Percentiles rank a stretch among this genome's conserved stretches.
These are phyloP conservation scores for Phytophthora rubi DNA, from an alignment of 352 stramenopile genomes.

Conservation along the genomic window DNA sequence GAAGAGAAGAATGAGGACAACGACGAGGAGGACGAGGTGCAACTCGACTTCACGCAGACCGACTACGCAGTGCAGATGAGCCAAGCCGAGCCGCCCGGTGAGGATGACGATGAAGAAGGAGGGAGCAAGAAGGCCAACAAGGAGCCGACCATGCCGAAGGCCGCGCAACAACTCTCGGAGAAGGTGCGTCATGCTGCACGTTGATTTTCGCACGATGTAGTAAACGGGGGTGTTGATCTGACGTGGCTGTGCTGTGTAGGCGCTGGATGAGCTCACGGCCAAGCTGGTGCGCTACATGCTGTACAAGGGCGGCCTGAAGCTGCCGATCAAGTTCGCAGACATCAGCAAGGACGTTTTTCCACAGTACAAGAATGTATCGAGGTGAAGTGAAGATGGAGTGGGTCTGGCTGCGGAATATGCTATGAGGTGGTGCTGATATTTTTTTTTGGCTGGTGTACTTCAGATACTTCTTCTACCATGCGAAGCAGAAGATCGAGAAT, in stretches of 20 bases:
- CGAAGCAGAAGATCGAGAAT: slow-evolving; percentile 79
- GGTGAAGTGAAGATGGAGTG: slow-evolving; percentile 28
- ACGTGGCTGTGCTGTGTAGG: slow-evolving; percentile 31
- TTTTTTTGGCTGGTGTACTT: slow-evolving; percentile 1
- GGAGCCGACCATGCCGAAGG: slow-evolving; percentile 40
- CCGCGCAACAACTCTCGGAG: slow-evolving; percentile 54
- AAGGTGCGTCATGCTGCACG: slow-evolving; percentile 41
- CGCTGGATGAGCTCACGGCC: slow-evolving; percentile 74
- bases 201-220: neutral
- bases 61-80: slow-evolving; percentile 71
- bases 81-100: slow-evolving; percentile 35
- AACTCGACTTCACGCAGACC: slow-evolving; percentile 82
- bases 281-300: slow-evolving; percentile 86
- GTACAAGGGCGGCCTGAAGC: slow-evolving; percentile 83
- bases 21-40: slow-evolving; percentile 46
- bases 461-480: slow-evolving; percentile 80
- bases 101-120: slow-evolving; percentile 45
- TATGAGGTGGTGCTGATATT: neutral
- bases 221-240: slow-evolving; percentile 1
- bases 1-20: slow-evolving; percentile 47
- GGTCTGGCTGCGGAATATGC: neutral
- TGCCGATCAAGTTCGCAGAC: slow-evolving; percentile 80
- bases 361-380: slow-evolving; percentile 81
- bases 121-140: slow-evolving; percentile 41
- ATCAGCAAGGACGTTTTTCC: slow-evolving; percentile 87